Conservation (phyloP, 768 basidiomycete genomes). For the Asterophora lycoperdoides region DNA sequence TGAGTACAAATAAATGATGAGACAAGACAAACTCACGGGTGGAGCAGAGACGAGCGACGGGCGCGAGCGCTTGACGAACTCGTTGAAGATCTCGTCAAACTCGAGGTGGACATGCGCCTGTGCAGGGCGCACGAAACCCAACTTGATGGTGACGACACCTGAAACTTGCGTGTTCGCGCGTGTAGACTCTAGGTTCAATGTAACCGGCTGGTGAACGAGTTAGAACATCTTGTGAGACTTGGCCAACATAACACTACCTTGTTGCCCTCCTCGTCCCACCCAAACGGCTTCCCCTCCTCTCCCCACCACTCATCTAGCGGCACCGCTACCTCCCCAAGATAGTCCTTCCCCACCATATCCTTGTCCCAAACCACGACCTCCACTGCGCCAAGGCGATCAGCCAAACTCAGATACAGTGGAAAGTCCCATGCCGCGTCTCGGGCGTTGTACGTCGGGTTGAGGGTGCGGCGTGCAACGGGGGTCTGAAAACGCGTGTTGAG, state of each 20-base stretch:
- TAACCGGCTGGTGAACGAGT: slow-evolving; percentile 1
- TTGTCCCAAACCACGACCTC: slow-evolving; percentile 94
- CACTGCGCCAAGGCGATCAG: slow-evolving; percentile 65
- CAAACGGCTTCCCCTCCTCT: slow-evolving; percentile 33
- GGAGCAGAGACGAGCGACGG: slow-evolving; percentile 72
- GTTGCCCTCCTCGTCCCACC: slow-evolving; percentile 62
- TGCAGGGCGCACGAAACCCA: slow-evolving; percentile 45
- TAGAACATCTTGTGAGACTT: not conserved
- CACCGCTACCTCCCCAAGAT: slow-evolving; percentile 83
- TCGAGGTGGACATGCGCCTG: slow-evolving; percentile 41
- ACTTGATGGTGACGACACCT: slow-evolving; percentile 40
- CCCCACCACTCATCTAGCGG: slow-evolving; percentile 76
- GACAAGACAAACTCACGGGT: slow-evolving; percentile 51
- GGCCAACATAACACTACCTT: slow-evolving; percentile 43
- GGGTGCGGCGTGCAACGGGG: slow-evolving; percentile 66
- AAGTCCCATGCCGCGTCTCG: slow-evolving; percentile 88
- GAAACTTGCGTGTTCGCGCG: slow-evolving; percentile 35
- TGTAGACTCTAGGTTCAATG: slow-evolving; percentile 37
- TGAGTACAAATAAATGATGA: not conserved
- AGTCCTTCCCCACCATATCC: slow-evolving; percentile 87
- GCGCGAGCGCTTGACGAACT: slow-evolving; percentile 59
- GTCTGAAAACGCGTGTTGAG: slow-evolving; percentile 62
- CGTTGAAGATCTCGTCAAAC: slow-evolving; percentile 57
- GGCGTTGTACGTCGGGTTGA: slow-evolving; percentile 61
- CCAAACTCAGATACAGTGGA: slow-evolving; percentile 73